phyloP scores from a whole-genome alignment of 768 basidiomycete genomes.

The Collybia mongolica region DNA sequence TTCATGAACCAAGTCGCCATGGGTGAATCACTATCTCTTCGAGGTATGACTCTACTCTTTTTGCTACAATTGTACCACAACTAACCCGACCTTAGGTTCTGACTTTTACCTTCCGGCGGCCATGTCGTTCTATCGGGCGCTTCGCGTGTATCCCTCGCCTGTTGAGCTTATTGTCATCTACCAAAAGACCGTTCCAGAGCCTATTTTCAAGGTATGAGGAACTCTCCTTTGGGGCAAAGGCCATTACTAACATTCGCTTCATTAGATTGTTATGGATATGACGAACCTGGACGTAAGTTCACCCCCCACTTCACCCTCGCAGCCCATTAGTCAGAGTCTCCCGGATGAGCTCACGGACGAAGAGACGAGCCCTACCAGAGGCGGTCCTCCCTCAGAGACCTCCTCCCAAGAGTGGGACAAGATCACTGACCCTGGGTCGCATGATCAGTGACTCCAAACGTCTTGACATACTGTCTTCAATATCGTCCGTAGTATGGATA shows the following conservation, averaged over 20 bases:
- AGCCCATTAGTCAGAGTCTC: slow-evolving; percentile 19
- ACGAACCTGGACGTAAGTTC: slow-evolving; percentile 88
- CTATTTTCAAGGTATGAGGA: slow-evolving; percentile 69
- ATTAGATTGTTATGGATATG: slow-evolving; percentile 75
- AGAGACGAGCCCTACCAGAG: slow-evolving; percentile 57
- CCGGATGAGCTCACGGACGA: slow-evolving; percentile 46
- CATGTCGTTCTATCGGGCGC: slow-evolving; percentile 87
- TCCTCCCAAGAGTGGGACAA: slow-evolving; percentile 92
- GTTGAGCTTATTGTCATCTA: slow-evolving; percentile 95
- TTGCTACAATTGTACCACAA: background rate
- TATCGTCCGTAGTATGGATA: slow-evolving; percentile 15
- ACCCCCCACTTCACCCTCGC: slow-evolving; percentile 35
- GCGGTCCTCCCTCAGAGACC: slow-evolving; percentile 78
- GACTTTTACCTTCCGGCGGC: slow-evolving; percentile 78
- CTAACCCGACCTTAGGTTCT: slow-evolving; percentile 53
- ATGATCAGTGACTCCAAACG: slow-evolving; percentile 13
- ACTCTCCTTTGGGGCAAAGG: background rate
- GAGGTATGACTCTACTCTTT: slow-evolving; percentile 53
- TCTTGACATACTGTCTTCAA: slow-evolving; percentile 10
- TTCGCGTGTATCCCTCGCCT: slow-evolving; percentile 92
- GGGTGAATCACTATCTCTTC: slow-evolving; percentile 79
- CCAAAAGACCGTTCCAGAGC: slow-evolving; percentile 82
- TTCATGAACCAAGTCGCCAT: slow-evolving; percentile 89
- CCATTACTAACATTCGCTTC: background rate
- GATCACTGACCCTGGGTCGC: slow-evolving; percentile 71